These are phyloP conservation scores for Collariella sp. DNA, from an alignment of 495 filamentous ascomycete species.

Conservation along the genomic window DNA sequence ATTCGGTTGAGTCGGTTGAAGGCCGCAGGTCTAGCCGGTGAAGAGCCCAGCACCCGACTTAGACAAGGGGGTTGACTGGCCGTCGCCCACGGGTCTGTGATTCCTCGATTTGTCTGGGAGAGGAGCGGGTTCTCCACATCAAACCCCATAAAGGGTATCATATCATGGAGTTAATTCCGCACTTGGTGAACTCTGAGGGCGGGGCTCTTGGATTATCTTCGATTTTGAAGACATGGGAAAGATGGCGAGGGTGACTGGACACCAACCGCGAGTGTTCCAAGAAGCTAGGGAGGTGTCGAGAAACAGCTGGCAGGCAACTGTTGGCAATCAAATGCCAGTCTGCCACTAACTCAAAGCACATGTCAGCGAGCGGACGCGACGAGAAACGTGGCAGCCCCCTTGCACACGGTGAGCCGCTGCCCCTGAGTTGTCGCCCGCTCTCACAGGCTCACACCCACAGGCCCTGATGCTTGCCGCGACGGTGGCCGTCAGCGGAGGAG, in stretches of 20 bases:
- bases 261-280: not conserved
- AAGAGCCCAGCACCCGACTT: too few relatives aligned
- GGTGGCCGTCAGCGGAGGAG: not conserved
- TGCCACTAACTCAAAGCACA: not conserved
- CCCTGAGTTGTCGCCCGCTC: not conserved
- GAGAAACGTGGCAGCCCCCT: constrained; percentile 11
- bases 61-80: too few relatives aligned
- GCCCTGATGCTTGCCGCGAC: constrained; percentile 2
- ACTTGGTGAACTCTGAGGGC: constrained; percentile 8
- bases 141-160: not conserved
- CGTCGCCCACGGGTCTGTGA: too few relatives aligned
- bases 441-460: too few relatives aligned
- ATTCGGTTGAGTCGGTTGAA: too few relatives aligned
- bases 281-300: not conserved
- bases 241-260: not conserved
- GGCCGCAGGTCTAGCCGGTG: too few relatives aligned
- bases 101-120: too few relatives aligned
- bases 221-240: not conserved
- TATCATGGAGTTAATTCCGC: not conserved
- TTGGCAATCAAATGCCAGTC: too few relatives aligned
- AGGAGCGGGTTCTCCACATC: too few relatives aligned
- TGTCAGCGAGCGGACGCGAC: not conserved
- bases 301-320: not conserved
- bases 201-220: not conserved
- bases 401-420: constrained; percentile 8